A percentile compares a stretch with the other conserved stretches of the same genome.
phyloP scores from a whole-genome alignment of 495 filamentous ascomycete species.

The Hypoxylon perforatum region DNA sequence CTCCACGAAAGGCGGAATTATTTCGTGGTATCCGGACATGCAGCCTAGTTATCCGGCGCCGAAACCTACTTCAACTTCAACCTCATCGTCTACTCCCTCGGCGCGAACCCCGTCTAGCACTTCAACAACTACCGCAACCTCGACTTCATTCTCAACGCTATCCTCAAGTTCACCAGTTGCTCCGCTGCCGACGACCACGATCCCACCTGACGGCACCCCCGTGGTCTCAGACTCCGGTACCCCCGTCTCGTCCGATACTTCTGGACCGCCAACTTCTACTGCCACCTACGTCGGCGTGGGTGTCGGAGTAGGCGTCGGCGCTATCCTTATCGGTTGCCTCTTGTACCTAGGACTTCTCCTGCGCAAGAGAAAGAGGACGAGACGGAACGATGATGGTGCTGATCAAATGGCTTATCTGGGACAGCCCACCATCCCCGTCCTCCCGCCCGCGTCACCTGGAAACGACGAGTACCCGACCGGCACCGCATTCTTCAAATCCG shows the following conservation, averaged over 20 bases:
- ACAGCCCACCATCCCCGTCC: neutral
- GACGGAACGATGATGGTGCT: neutral
- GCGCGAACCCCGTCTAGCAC: constrained; percentile 14
- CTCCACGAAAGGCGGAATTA: constrained; percentile 29
- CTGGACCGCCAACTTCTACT: constrained; percentile 38
- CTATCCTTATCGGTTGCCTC: constrained; percentile 39
- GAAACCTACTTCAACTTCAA: constrained; percentile 3
- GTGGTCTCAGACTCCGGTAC: constrained; percentile 27
- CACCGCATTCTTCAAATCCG: constrained; percentile 3
- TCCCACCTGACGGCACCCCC: constrained; percentile 46
- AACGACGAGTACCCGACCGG: neutral
- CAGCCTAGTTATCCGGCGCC: constrained; percentile 16
- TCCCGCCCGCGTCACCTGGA: neutral
- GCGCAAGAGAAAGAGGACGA: constrained; percentile 21
- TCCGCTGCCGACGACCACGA: neutral
- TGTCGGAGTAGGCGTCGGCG: constrained; percentile 55
- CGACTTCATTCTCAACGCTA: constrained; percentile 22
- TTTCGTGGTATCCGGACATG: constrained; percentile 42
- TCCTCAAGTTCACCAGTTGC: constrained; percentile 31
- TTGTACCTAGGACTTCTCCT: constrained; percentile 22
- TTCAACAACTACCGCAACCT: neutral
- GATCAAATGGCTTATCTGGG: neutral
- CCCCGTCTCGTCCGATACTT: constrained; percentile 41
- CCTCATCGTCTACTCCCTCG: constrained; percentile 5
- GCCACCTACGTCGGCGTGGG: constrained; percentile 59